phyloP scores from a whole-genome alignment of 1,139 yeast species.

The Pichia sp. region DNA sequence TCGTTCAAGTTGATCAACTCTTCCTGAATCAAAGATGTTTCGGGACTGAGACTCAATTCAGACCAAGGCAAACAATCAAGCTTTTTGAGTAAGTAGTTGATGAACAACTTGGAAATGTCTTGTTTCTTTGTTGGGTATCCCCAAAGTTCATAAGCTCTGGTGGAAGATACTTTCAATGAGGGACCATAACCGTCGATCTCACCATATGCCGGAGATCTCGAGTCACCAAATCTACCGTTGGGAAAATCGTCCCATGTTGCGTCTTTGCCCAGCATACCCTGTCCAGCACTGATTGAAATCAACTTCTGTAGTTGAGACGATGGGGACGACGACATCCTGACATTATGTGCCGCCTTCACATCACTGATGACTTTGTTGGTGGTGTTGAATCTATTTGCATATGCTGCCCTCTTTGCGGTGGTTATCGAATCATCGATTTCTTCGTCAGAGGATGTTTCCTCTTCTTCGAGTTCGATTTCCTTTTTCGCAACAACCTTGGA shows the following conservation, averaged over 20 bases:
- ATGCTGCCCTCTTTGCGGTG: constrained; percentile 31
- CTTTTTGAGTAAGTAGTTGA: constrained; percentile 70
- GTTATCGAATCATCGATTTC: constrained; percentile 33
- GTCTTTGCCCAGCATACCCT: constrained; percentile 81
- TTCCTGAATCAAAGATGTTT: constrained; percentile 89
- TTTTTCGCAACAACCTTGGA: constrained; percentile 34
- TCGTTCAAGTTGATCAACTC: constrained; percentile 75
- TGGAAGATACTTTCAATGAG: constrained; percentile 70
- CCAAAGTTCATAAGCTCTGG: constrained; percentile 73
- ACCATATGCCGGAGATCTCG: constrained; percentile 95
- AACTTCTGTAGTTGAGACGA: constrained; percentile 50
- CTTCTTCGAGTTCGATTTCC: constrained; percentile 29
- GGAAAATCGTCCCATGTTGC: constrained; percentile 99
- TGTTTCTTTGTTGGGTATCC: constrained; percentile 65
- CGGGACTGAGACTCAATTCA: constrained; percentile 78
- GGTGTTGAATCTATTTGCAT: constrained; percentile 36
- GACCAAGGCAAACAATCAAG: constrained; percentile 88
- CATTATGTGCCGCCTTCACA: constrained; percentile 19
- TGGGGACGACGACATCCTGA: constrained; percentile 19
- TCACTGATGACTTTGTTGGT: constrained; percentile 46
- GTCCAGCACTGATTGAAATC: constrained; percentile 76
- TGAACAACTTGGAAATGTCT: constrained; percentile 68
- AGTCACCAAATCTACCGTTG: constrained; percentile 96
- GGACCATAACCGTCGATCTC: constrained; percentile 98
- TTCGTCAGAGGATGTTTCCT: constrained; percentile 31